A percentile compares a stretch with the other conserved stretches of the same genome.
These are phyloP conservation scores for Nyssa sinensis DNA, from an alignment of 148 eudicot genomes.

Conservation along the genomic window DNA sequence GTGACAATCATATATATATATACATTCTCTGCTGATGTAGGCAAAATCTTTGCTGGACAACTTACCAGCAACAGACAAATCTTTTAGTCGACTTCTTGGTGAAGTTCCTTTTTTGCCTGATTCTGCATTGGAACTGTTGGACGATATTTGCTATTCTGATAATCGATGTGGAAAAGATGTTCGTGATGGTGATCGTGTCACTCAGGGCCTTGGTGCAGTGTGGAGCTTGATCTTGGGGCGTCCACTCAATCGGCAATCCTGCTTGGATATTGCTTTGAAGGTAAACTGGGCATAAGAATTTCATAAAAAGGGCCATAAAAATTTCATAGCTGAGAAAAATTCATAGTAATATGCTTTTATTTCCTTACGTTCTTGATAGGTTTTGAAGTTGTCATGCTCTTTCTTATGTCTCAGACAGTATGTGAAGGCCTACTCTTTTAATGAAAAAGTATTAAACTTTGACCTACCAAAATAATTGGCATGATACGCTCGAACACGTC, in stretches of 20 bases:
- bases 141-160: conserved; percentile 63
- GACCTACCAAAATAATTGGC: background rate
- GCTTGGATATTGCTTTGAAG: conserved; percentile 85
- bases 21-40: conserved; percentile 32
- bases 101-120: conserved; percentile 84
- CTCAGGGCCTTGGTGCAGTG: conserved; percentile 92
- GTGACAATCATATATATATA: conserved; percentile 1
- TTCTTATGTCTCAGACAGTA: background rate
- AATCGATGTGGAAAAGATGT: conserved; percentile 43
- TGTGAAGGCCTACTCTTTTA: background rate
- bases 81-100: conserved; percentile 88
- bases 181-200: conserved; percentile 85
- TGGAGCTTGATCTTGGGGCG: conserved; percentile 94
- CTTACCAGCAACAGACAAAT: conserved; percentile 85
- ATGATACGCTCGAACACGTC: too few species aligned
- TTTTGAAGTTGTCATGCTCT: background rate
- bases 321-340: background rate
- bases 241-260: conserved; percentile 64
- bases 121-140: conserved; percentile 61
- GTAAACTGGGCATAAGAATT: conserved; percentile 30
- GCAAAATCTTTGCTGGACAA: conserved; percentile 73
- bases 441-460: background rate
- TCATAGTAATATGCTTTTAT: background rate
- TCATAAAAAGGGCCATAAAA: conserved; percentile 3
- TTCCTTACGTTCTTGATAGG: background rate